These are phyloP conservation scores for Pyrenula massariospora DNA, from an alignment of 495 filamentous ascomycete genomes.

Conservation along the genomic window DNA sequence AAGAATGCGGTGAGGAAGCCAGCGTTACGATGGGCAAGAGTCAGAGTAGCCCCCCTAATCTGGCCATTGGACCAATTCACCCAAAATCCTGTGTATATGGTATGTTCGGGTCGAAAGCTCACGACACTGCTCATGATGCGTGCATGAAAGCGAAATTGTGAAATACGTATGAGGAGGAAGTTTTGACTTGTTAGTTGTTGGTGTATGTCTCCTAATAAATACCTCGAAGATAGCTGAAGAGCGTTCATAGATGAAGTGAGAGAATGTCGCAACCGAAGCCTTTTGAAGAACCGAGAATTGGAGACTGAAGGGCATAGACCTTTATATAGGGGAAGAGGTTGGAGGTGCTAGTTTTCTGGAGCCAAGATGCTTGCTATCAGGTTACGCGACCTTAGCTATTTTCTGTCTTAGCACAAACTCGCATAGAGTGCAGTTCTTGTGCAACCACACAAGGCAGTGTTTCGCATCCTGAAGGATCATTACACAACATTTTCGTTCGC, in stretches of 20 bases:
- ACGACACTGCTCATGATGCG: background rate
- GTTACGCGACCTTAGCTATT: background rate
- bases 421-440: background rate
- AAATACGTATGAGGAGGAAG: background rate
- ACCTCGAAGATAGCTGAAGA: background rate
- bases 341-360: background rate
- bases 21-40: constrained; percentile 3
- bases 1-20: constrained; percentile 9
- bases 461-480: background rate
- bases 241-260: background rate
- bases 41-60: constrained; percentile 8
- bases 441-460: background rate
- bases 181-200: background rate
- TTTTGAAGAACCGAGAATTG: background rate
- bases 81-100: constrained; percentile 8
- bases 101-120: background rate
- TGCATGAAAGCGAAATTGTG: background rate
- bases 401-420: background rate
- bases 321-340: background rate
- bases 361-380: background rate
- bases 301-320: background rate
- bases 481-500: background rate
- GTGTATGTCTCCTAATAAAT: background rate
- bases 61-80: constrained; percentile 10
- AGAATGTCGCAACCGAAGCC: background rate